Evolutionary conservation across 208 protist genomes (phyloP).

Genomic region (Leishmania tropica): DNA sequence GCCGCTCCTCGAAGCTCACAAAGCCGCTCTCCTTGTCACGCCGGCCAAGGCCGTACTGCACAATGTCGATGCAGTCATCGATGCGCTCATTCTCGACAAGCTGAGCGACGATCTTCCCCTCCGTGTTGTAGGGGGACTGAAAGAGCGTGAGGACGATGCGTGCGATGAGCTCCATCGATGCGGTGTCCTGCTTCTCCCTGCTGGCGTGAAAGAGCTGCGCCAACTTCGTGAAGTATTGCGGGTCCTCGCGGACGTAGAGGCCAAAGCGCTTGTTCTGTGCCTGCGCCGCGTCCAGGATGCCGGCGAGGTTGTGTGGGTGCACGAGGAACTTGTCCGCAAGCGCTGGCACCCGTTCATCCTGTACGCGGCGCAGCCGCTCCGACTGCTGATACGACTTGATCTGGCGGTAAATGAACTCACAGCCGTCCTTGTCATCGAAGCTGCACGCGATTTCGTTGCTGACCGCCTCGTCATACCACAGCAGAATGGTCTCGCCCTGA

Average conservation of each 20-base stretch:
- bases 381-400: constrained; percentile 56
- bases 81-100: constrained; percentile 69
- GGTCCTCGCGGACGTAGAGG: constrained; percentile 50
- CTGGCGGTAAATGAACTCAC: constrained; percentile 43
- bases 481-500: constrained; percentile 69
- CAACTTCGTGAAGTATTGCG: constrained; percentile 58
- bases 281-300: constrained; percentile 51
- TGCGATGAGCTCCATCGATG: constrained; percentile 43
- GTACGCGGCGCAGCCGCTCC: constrained; percentile 27
- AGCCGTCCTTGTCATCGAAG: constrained; percentile 74
- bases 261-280: constrained; percentile 65
- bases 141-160: constrained; percentile 60
- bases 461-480: constrained; percentile 72
- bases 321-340: constrained; percentile 52
- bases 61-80: constrained; percentile 75
- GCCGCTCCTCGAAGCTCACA: constrained; percentile 63
- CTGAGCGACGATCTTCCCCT: constrained; percentile 73
- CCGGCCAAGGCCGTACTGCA: constrained; percentile 77
- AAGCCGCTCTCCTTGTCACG: constrained; percentile 62
- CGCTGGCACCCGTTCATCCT: constrained; percentile 27
- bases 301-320: constrained; percentile 54
- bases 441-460: constrained; percentile 71
- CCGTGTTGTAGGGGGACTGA: constrained; percentile 63
- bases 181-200: constrained; percentile 33
- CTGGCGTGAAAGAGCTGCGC: constrained; percentile 51